These are phyloP conservation scores for Ambrosia hybrid DNA, from an alignment of 140 eudicot genomes.

Conservation along the genomic window DNA sequence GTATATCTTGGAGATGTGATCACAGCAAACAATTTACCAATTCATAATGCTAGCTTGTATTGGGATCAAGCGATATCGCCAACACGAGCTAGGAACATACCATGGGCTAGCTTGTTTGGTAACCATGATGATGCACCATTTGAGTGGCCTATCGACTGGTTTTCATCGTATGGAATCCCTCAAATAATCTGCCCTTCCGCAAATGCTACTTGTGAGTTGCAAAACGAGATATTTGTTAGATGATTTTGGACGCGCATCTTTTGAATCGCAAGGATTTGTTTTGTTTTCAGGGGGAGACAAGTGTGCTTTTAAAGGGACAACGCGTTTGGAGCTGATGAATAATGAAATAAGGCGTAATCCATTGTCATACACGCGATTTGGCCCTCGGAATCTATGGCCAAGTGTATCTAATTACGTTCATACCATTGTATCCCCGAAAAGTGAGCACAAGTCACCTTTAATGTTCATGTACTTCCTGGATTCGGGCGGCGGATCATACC, in stretches of 20 bases:
- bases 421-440: conserved; percentile 52
- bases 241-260: conserved; percentile 1
- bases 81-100: conserved; percentile 73
- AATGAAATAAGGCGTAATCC: conserved; percentile 47
- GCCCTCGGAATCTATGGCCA: conserved; percentile 85
- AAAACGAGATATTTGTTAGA: neutral
- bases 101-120: conserved; percentile 93
- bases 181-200: conserved; percentile 49
- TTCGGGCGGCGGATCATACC: conserved; percentile 98
- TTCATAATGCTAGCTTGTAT: conserved; percentile 75
- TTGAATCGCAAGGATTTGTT: neutral
- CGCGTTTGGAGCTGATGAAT: conserved; percentile 79
- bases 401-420: conserved; percentile 88
- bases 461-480: conserved; percentile 85
- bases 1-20: conserved; percentile 94
- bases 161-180: conserved; percentile 74
- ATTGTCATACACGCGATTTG: conserved; percentile 56
- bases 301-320: conserved; percentile 76
- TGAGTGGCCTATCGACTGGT: conserved; percentile 97
- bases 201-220: conserved; percentile 39
- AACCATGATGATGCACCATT: conserved; percentile 95
- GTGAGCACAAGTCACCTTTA: conserved; percentile 38
- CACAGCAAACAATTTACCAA: conserved; percentile 88
- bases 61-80: conserved; percentile 93
- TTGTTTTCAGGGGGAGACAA: conserved; percentile 40